Evolutionary conservation across 768 basidiomycete species (phyloP), one percentile per base, ranked within the genome.

Genomic region (Termitomyces sp.): DNA sequence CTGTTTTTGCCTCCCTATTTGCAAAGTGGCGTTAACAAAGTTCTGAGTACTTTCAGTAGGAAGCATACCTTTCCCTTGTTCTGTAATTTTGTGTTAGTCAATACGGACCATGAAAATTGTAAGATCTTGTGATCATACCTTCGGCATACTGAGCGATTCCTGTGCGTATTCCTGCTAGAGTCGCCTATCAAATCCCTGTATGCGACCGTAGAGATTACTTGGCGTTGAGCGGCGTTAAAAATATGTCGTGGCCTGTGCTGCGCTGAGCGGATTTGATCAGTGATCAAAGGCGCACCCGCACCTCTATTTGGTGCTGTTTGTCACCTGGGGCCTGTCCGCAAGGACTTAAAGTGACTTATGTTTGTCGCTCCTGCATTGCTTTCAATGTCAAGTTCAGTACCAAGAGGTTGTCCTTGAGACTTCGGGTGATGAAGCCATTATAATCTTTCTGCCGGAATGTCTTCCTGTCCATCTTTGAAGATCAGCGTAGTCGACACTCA

Each of bases 1-100:
- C 96, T 86, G 79, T 98, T 99, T 83, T 99, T 98, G 63, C 96
- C 97, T 73, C 96, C 96, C 95, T 99, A 50, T 43, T 41, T 35
- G 41, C 48, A 14, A 53, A 7, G 33, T 44, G 53, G 53, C 30
- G 18, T 55, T 57, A 54, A 20, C 10, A 50, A 2, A 16, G 12
- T 12, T 26, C 13, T 32, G n/a, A 35, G 26, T 7, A 5, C 20
- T 33, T 30, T 26, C n/a, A 20, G 36, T n/a, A 36, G 30, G 47
- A 50, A 36, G 38, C 73, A 56, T 58, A 88, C 87, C 82, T 88
- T 88, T 82, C 87, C 87, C 74, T 88, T 88, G 71, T 88, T 88
- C 87, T 88, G 71, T 58, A 55, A 60, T 48, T 63, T 57, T 26
- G 44, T 13, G 44, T 61, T 46, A 56, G 55, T 67, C 46, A 54